Percentiles rank a stretch among this genome's conserved stretches.
These are phyloP conservation scores for Metroxylon sagu DNA, from an alignment of 176 grass and related monocot species.

Conservation along the genomic window DNA sequence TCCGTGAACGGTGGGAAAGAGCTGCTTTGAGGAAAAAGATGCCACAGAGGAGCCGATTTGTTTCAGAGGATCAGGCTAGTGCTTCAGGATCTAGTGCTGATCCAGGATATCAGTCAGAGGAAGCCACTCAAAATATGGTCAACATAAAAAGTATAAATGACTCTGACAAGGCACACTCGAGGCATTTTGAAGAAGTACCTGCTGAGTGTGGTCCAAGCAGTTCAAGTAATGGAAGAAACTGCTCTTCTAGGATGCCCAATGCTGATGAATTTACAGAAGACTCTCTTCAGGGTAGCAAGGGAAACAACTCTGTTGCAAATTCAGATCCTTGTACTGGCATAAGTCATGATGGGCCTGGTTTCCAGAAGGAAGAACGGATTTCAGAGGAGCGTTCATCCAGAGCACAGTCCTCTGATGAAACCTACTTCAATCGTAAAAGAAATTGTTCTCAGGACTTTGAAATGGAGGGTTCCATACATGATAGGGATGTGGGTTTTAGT, in stretches of 20 bases:
- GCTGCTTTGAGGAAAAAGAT: slow-evolving; percentile 51
- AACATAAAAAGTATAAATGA: slow-evolving; percentile 19
- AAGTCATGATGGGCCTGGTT: not conserved
- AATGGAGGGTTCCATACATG: no score
- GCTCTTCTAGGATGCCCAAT: slow-evolving; percentile 22
- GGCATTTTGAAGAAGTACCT: slow-evolving; percentile 12
- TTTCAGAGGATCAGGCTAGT: slow-evolving; percentile 18
- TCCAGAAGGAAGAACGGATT: slow-evolving; percentile 7
- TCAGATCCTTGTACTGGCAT: slow-evolving; percentile 14
- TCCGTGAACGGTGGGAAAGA: slow-evolving; percentile 62
- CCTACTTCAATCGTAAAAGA: no score
- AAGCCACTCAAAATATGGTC: not conserved
- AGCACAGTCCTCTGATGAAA: not conserved
- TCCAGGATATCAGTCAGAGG: slow-evolving; percentile 12
- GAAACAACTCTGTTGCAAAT: slow-evolving; percentile 21
- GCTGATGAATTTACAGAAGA: not conserved
- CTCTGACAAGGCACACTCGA: not conserved
- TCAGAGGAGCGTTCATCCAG: not conserved
- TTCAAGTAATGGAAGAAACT: slow-evolving; percentile 10
- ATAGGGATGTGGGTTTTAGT: no score
- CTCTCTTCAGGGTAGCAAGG: no score
- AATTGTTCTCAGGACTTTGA: no score
- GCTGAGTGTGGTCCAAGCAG: slow-evolving; percentile 9
- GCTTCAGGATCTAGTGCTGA: slow-evolving; percentile 27
- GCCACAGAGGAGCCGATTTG: slow-evolving; percentile 6